These are phyloP conservation scores for Hura crepitans DNA, from an alignment of 441 rosid species.

Conservation along the genomic window DNA sequence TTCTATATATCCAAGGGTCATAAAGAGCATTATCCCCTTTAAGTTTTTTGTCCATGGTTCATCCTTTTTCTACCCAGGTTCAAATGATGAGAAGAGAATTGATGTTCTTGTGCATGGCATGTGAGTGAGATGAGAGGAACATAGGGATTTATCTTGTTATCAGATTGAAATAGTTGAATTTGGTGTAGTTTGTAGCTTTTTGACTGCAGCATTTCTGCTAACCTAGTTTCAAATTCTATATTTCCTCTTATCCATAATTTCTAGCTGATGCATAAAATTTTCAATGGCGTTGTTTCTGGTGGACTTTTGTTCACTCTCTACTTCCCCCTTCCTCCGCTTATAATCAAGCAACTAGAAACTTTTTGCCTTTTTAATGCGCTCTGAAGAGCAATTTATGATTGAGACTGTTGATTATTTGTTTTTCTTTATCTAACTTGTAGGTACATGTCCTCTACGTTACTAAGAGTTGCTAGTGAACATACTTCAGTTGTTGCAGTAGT, in stretches of 20 bases:
- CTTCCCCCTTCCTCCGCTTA: not conserved
- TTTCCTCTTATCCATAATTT: not conserved
- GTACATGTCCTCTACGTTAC: slow-evolving; percentile 67
- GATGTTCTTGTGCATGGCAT: not conserved
- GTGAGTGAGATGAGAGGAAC: not conserved
- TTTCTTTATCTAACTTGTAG: slow-evolving; percentile 28
- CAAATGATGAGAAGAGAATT: not conserved
- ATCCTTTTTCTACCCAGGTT: no score
- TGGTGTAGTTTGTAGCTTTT: not conserved
- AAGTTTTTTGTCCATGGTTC: no score
- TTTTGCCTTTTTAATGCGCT: not conserved
- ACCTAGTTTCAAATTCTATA: not conserved
- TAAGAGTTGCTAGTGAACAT: slow-evolving; percentile 58
- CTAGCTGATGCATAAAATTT: not conserved
- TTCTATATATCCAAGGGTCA: not conserved
- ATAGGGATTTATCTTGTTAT: not conserved
- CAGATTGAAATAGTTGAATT: not conserved
- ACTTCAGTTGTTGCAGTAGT: slow-evolving; percentile 80
- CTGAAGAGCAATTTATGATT: not conserved
- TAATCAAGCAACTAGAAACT: no score
- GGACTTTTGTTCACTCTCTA: not conserved
- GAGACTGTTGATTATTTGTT: not conserved
- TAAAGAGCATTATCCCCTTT: not conserved
- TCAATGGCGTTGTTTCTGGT: not conserved
- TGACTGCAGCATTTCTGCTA: not conserved